These are phyloP conservation scores for Artemisia annua DNA, from an alignment of 129 eudicot genomes.

Conservation along the genomic window DNA sequence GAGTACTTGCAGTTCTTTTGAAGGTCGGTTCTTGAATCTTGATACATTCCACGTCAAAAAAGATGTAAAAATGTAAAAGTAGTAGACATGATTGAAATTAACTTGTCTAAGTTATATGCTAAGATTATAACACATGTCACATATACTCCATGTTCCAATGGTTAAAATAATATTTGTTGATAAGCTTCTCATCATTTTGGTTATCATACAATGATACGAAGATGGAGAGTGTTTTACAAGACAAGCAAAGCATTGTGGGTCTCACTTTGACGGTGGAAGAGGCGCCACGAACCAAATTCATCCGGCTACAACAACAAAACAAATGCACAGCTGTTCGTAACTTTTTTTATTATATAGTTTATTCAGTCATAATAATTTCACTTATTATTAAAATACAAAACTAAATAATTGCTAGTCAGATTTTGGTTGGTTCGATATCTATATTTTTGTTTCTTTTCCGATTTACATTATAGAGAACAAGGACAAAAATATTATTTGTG, in stretches of 20 bases:
- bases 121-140: no score
- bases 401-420: not conserved
- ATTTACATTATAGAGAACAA: no score
- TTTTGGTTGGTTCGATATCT: conserved; percentile 13
- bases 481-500: no score
- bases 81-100: no score
- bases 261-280: conserved; percentile 17
- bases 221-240: conserved; percentile 9
- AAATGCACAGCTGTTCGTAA: conserved; percentile 11
- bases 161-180: not conserved
- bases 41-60: no score
- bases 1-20: no score
- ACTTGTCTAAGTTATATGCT: no score
- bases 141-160: no score
- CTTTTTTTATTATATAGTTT: not conserved
- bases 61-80: no score
- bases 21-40: no score
- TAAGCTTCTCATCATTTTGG: not conserved
- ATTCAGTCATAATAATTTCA: not conserved
- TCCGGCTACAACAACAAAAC: not conserved
- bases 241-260: conserved; percentile 5
- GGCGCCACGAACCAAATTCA: conserved; percentile 4
- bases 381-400: not conserved
- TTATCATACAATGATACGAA: conserved; percentile 3
- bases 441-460: not conserved